Evolutionary conservation across 805 yeast species (phyloP).

Genomic region (Kodamaea kaohsiungensis): DNA sequence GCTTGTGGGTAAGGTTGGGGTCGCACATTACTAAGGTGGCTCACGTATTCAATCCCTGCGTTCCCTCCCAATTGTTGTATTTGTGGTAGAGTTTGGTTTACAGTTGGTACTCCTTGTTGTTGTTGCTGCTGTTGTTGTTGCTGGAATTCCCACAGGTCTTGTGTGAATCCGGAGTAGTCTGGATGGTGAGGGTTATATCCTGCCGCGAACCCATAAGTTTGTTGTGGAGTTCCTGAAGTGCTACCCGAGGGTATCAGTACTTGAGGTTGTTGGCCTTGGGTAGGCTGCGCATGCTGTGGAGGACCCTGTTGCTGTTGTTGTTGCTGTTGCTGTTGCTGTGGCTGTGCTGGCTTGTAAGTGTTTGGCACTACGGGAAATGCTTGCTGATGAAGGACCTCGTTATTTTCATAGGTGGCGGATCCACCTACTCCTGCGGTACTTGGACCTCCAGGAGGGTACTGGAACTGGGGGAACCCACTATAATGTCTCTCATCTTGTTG

Average conservation of each 20-base stretch:
- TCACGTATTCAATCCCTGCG: background rate
- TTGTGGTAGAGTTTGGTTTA: background rate
- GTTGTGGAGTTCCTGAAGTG: background rate
- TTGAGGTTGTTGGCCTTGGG: background rate
- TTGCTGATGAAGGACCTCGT: background rate
- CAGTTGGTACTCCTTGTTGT: background rate
- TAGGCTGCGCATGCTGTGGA: background rate
- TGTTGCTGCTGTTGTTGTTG: constrained; percentile 7
- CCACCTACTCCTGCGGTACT: background rate
- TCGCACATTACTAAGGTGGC: constrained; percentile 3
- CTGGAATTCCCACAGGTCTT: constrained; percentile 3
- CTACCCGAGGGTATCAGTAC: background rate
- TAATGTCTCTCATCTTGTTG: background rate
- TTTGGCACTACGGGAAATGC: background rate
- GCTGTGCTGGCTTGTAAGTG: constrained; percentile 1
- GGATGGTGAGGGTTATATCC: background rate
- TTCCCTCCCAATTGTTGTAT: background rate
- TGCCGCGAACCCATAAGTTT: background rate
- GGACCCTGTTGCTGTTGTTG: background rate
- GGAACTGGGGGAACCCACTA: background rate
- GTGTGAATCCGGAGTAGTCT: background rate
- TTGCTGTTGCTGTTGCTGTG: background rate
- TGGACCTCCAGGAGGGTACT: background rate
- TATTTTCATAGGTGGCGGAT: background rate
- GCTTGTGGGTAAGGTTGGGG: constrained; percentile 7